These are phyloP conservation scores for Aspergillus coremiiformis DNA, from an alignment of 495 filamentous ascomycete species.

Conservation along the genomic window DNA sequence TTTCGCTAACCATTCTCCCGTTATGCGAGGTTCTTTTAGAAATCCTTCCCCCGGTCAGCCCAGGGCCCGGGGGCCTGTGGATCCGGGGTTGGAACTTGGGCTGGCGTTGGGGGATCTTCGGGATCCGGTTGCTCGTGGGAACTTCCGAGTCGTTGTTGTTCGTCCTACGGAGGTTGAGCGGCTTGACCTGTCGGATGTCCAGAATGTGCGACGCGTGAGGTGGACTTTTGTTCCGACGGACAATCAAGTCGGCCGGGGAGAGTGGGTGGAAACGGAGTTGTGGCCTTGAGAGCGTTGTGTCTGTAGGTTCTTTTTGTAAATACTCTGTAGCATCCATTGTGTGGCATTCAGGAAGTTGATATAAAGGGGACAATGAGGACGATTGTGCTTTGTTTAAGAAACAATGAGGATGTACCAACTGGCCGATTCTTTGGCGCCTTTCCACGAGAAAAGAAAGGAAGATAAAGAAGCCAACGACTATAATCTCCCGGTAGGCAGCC, in stretches of 20 bases:
- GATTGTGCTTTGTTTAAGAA: too few species aligned
- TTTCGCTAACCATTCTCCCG: slow-evolving; percentile 78
- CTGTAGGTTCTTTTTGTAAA: background rate
- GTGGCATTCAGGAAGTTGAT: background rate
- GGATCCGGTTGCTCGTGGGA: slow-evolving; percentile 59
- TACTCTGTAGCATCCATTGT: background rate
- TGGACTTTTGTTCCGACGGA: slow-evolving; percentile 44
- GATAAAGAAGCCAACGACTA: too few species aligned
- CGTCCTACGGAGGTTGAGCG: slow-evolving; percentile 73
- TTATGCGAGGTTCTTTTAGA: slow-evolving; percentile 69
- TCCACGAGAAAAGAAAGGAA: too few species aligned
- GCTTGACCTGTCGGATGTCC: slow-evolving; percentile 62
- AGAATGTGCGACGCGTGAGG: slow-evolving; percentile 55
- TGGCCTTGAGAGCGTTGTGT: slow-evolving; percentile 57
- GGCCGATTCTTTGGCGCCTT: too few species aligned
- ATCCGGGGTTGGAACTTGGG: slow-evolving; percentile 52
- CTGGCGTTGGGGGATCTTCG: slow-evolving; percentile 60
- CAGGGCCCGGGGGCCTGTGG: slow-evolving; percentile 35
- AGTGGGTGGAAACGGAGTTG: slow-evolving; percentile 71
- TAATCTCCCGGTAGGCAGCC: too few species aligned
- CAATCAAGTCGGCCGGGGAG: slow-evolving; percentile 22
- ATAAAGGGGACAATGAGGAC: too few species aligned
- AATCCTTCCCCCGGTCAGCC: slow-evolving; percentile 68
- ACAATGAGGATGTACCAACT: too few species aligned
- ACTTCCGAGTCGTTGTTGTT: slow-evolving; percentile 83